phyloP scores from a whole-genome alignment of 2,329 filamentous ascomycete genomes.

The Calonectria pseudoreteaudii region DNA sequence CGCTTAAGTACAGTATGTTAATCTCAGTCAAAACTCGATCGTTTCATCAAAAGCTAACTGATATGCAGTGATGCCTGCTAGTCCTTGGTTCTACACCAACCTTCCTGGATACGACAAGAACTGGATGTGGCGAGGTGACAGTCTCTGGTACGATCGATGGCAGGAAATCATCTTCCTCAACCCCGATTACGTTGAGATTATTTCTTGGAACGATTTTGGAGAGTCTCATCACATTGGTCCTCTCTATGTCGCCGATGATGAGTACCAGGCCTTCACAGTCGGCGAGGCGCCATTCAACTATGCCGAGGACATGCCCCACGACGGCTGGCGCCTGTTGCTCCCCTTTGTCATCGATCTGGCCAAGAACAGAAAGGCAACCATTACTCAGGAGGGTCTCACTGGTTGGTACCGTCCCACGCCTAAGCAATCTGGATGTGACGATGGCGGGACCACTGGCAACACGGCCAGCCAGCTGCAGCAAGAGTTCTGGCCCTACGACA shows the following conservation, averaged over 20 bases:
- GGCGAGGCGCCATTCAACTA: constrained; percentile 7
- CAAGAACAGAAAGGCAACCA: constrained; percentile 5
- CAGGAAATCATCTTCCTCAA: constrained; percentile 11
- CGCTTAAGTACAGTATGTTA: neutral
- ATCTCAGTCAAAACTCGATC: neutral
- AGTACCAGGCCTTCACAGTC: neutral
- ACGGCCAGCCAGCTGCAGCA: neutral
- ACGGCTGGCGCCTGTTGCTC: neutral
- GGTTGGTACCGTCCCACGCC: constrained; percentile 5
- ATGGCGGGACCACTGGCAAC: constrained; percentile 4
- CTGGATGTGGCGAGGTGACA: neutral
- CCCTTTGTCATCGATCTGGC: neutral
- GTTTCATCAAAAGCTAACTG: neutral
- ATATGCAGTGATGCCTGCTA: constrained; percentile 8
- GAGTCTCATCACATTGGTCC: constrained; percentile 10
- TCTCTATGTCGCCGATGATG: neutral
- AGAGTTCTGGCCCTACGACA: neutral
- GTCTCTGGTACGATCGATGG: constrained; percentile 9
- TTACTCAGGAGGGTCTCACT: neutral
- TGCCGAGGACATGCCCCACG: constrained; percentile 3
- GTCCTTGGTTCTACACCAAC: constrained; percentile 13
- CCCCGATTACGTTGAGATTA: constrained; percentile 8
- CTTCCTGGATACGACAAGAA: constrained; percentile 17
- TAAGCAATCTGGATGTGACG: constrained; percentile 7
- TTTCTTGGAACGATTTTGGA: constrained; percentile 11